Evolutionary conservation across 352 stramenopile genomes (phyloP), one percentile per base, ranked within the genome.

Genomic region (Globisporangium yorkense): DNA sequence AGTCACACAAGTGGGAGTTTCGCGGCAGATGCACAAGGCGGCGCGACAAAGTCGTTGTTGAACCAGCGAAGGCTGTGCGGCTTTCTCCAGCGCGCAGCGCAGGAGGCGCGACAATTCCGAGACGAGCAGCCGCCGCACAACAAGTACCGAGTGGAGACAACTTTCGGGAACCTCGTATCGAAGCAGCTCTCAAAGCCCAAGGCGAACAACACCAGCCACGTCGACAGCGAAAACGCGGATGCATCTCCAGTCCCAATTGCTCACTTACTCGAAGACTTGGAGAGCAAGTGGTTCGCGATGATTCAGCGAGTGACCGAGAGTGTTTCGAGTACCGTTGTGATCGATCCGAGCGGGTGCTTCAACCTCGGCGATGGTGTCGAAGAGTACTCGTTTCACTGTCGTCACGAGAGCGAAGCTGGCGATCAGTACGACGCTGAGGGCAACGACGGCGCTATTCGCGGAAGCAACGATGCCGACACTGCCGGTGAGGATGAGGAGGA

Each of bases 131-230:
- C 62, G 24, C 55, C 24, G 12, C 59, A 65, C 50, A 78, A 48
- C 54, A 72, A 68, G 50, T 84, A 71, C 51, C 71, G 67, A 31
- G 70, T 92, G 0, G 82, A 92, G 61, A 75, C 74, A 5, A 83
- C 75, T 9, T 92, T 92, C 45, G 80, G 74, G 2, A 92, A 92
- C 41, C 29, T 57, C 21, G 65, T 92, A 3, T 89, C 82, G 13
- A 59, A 55, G 12, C 61, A 64, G 12, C 63, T 71, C 31, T 35
- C 59, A 24, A 58, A 48, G 9, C 39, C 63, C 0, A 41, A 24
- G 16, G 7, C 41, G 21, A 18, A 1, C 37, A 18, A 13, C 37
- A 45, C 0, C 24, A 35, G 16, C 1, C 21, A 27, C 1, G 37
- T 6, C 33, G 41, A 15, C 1, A 12, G 20, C 18, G 44, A 24